phyloP scores from a whole-genome alignment of 108 stramenopile genomes.

The Fistulifera pelliculosa region DNA sequence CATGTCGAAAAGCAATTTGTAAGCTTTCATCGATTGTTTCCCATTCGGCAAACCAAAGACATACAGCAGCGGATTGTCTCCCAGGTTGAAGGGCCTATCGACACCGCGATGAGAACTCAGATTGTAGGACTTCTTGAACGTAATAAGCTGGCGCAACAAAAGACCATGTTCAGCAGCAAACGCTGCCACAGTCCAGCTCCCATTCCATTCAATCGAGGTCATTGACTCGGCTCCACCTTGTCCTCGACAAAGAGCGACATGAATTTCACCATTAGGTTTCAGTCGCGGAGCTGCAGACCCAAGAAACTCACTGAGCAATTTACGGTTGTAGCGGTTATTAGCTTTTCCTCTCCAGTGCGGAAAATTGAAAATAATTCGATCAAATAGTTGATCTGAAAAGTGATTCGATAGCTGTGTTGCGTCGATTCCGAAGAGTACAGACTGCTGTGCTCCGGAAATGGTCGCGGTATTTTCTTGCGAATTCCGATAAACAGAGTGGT shows the following conservation, averaged over 20 bases:
- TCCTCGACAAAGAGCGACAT: constrained; percentile 55
- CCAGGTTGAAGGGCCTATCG: constrained; percentile 58
- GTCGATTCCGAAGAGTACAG: constrained; percentile 51
- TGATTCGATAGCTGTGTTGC: constrained; percentile 41
- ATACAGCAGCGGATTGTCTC: constrained; percentile 43
- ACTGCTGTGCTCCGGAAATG: constrained; percentile 17
- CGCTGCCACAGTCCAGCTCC: constrained; percentile 58
- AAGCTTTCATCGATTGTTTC: constrained; percentile 24
- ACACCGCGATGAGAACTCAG: constrained; percentile 69
- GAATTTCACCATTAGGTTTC: constrained; percentile 49
- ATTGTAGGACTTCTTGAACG: constrained; percentile 42
- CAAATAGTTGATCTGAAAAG: constrained; percentile 45
- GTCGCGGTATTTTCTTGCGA: constrained; percentile 21
- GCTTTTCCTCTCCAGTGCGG: constrained; percentile 83
- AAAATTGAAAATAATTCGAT: constrained; percentile 78
- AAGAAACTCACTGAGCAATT: constrained; percentile 50
- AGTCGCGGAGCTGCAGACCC: constrained; percentile 42
- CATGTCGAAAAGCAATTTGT: constrained; percentile 74
- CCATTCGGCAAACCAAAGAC: constrained; percentile 36
- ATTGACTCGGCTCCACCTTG: constrained; percentile 59
- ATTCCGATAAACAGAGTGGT: constrained; percentile 34
- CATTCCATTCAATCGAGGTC: constrained; percentile 48
- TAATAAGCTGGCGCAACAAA: constrained; percentile 30
- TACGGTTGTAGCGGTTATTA: constrained; percentile 59
- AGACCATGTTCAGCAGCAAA: constrained; percentile 60